Evolutionary conservation across 169 alveolate genomes (phyloP).

Genomic region (Besnoitia besnoiti): DNA sequence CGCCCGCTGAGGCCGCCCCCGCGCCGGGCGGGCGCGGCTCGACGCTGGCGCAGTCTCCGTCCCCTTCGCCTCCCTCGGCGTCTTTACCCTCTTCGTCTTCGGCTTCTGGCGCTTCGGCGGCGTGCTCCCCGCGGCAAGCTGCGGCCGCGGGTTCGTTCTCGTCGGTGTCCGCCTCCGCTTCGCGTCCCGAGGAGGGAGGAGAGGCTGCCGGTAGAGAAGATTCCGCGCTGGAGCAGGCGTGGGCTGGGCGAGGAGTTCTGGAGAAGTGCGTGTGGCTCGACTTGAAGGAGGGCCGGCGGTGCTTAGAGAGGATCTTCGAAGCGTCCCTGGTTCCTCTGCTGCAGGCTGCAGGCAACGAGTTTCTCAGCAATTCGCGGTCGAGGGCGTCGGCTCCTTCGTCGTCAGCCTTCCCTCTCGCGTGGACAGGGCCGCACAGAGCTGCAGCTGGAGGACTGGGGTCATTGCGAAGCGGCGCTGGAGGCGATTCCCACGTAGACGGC

Average conservation of each 20-base stretch:
- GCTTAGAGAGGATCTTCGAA: not conserved
- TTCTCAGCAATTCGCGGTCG: too few relatives aligned
- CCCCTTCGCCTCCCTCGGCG: not conserved
- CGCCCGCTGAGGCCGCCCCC: not conserved
- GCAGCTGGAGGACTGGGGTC: not conserved
- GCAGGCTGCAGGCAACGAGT: not conserved
- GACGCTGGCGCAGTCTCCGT: not conserved
- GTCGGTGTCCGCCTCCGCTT: not conserved
- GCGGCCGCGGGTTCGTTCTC: not conserved
- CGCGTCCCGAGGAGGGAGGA: not conserved
- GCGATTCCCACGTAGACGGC: too few relatives aligned
- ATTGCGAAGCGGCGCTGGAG: too few relatives aligned
- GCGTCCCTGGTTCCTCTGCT: conserved; percentile 21
- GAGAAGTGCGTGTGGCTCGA: conserved; percentile 1
- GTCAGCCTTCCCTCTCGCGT: not conserved
- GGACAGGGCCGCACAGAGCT: not conserved
- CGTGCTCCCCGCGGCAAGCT: too few relatives aligned
- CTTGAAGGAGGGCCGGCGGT: not conserved
- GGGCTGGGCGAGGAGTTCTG: not conserved
- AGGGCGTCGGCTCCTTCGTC: too few relatives aligned
- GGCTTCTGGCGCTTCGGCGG: not conserved
- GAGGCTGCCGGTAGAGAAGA: not conserved
- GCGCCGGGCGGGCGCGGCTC: not conserved
- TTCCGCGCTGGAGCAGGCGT: too few relatives aligned
- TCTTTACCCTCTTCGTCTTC: not conserved